These are phyloP conservation scores for Papiliotrema nemorosa DNA, from an alignment of 1,284 basidiomycete species.

Conservation along the genomic window DNA sequence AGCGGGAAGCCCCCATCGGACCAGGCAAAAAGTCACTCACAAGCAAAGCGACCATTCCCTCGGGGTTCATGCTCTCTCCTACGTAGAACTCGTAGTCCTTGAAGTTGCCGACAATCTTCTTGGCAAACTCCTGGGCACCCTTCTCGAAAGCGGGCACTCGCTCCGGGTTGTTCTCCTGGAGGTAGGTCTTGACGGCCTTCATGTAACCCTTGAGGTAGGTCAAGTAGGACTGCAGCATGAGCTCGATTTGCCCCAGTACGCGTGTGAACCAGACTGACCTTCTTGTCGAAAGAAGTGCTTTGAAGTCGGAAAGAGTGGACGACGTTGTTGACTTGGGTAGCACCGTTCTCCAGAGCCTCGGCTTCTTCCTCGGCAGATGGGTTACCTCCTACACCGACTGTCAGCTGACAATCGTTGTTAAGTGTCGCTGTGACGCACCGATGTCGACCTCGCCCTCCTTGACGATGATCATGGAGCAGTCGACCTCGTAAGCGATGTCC, in stretches of 20 bases:
- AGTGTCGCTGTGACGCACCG: constrained; percentile 55
- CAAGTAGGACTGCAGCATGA: constrained; percentile 58
- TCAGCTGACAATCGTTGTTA: neutral
- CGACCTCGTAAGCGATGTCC: constrained; percentile 84
- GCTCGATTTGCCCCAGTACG: neutral
- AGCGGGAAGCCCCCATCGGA: neutral
- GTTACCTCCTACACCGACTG: constrained; percentile 64
- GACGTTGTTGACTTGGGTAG: constrained; percentile 79
- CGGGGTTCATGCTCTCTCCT: constrained; percentile 79
- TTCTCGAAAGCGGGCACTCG: constrained; percentile 79
- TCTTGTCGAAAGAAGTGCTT: constrained; percentile 84
- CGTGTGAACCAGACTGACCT: constrained; percentile 46
- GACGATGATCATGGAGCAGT: constrained; percentile 71
- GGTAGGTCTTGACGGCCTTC: constrained; percentile 69
- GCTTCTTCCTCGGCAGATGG: constrained; percentile 85
- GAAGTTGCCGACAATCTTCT: constrained; percentile 87
- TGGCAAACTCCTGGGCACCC: constrained; percentile 69
- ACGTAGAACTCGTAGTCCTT: constrained; percentile 66
- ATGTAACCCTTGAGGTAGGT: constrained; percentile 88
- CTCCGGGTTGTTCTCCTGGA: constrained; percentile 61
- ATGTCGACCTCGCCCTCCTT: constrained; percentile 88
- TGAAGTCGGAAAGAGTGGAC: constrained; percentile 90
- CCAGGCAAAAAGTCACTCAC: constrained; percentile 45
- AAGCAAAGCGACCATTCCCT: constrained; percentile 85
- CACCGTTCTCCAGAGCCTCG: constrained; percentile 79